Conservation (phyloP, 2,329 filamentous ascomycete genomes). For the Fusarium sp. region DNA sequence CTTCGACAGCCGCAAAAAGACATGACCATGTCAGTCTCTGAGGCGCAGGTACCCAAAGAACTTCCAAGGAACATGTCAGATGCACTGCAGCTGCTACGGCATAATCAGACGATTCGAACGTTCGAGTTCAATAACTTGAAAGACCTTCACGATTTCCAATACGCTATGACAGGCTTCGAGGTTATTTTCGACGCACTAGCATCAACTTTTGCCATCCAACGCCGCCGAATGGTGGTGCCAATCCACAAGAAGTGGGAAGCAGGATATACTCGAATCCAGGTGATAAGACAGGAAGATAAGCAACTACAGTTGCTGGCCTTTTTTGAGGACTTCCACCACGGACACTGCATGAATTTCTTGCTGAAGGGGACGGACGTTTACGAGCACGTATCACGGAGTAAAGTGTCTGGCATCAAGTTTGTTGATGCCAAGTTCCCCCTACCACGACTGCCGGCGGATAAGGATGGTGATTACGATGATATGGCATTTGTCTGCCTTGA, state of each 20-base stretch:
- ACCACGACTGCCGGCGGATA: constrained; percentile 72
- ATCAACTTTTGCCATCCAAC: constrained; percentile 83
- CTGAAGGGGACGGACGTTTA: constrained; percentile 88
- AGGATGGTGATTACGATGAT: constrained; percentile 68
- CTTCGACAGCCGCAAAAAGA: constrained; percentile 83
- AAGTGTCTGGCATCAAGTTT: constrained; percentile 81
- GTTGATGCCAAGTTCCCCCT: constrained; percentile 93
- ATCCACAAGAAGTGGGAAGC: constrained; percentile 97
- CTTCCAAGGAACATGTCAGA: constrained; percentile 74
- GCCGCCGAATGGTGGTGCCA: constrained; percentile 89
- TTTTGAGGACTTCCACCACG: constrained; percentile 89
- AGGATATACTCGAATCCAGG: constrained; percentile 82
- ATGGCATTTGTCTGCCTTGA: constrained; percentile 87
- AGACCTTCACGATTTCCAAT: constrained; percentile 85
- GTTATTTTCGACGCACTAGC: constrained; percentile 83
- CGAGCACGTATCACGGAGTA: constrained; percentile 75
- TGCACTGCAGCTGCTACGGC: constrained; percentile 72
- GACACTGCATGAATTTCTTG: constrained; percentile 89
- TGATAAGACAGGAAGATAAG: constrained; percentile 80
- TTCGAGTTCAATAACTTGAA: constrained; percentile 76
- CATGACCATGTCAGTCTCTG: constrained; percentile 81
- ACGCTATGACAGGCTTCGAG: constrained; percentile 83
- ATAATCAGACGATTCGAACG: constrained; percentile 77
- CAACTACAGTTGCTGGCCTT: constrained; percentile 85
- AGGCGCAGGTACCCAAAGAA: constrained; percentile 75